A percentile compares a stretch with the other conserved stretches of the same genome.
phyloP scores from a whole-genome alignment of 2,329 filamentous ascomycete species.

The Ophiocordyceps polyrhachis-furcata region DNA sequence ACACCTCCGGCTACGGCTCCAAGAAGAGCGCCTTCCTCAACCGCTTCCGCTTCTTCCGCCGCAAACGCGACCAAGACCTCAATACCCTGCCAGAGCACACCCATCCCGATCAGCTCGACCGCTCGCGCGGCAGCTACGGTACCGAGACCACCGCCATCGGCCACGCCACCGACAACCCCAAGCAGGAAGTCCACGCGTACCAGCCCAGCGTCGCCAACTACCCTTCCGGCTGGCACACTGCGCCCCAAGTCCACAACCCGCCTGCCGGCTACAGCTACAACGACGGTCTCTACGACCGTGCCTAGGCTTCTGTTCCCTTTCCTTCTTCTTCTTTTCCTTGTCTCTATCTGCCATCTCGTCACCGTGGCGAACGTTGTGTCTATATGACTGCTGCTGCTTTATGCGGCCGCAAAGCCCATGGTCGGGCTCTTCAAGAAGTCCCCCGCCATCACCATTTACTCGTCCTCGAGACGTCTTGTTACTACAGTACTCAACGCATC shows the following conservation, averaged over 20 bases:
- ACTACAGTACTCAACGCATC: neutral
- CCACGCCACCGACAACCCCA: slow-evolving; percentile 7
- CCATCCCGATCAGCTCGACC: slow-evolving; percentile 19
- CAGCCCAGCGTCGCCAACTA: neutral
- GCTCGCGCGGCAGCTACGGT: slow-evolving; percentile 21
- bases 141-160: slow-evolving; percentile 18
- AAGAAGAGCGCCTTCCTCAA: slow-evolving; percentile 13
- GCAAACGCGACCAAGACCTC: slow-evolving; percentile 10
- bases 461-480: neutral
- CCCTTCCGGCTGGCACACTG: neutral
- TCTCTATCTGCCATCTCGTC: neutral
- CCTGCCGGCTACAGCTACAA: slow-evolving; percentile 15
- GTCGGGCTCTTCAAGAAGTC: neutral
- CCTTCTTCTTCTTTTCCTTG: neutral
- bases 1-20: slow-evolving; percentile 35
- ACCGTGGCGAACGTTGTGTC: neutral
- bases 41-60: slow-evolving; percentile 15
- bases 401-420: neutral
- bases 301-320: slow-evolving; percentile 3
- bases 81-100: slow-evolving; percentile 20
- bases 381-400: neutral
- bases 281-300: slow-evolving; percentile 18
- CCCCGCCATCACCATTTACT: too few species aligned
- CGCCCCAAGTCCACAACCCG: neutral
- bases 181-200: slow-evolving; percentile 10